Evolutionary conservation across 176 grass and related monocot species (phyloP).

Genomic region (Oropetium thomaeum): DNA sequence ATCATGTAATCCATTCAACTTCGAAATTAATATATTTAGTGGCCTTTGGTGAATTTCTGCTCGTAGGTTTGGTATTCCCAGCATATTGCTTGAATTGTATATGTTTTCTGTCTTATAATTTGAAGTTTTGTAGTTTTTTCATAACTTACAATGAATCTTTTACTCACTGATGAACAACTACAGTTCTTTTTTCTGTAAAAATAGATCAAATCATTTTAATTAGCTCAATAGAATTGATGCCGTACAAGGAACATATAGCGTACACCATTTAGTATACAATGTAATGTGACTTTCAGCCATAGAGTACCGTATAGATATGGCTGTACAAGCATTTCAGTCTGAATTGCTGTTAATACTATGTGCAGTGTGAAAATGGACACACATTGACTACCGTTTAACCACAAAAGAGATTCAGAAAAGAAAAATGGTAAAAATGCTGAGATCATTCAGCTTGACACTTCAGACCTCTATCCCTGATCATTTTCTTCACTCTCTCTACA

Average conservation of each 20-base stretch:
- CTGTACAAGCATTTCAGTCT: conserved; percentile 3
- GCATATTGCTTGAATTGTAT: neutral
- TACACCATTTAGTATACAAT: neutral
- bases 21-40: conserved; percentile 63
- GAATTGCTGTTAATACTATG: neutral
- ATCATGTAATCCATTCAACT: conserved; percentile 65
- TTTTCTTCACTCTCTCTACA: conserved; percentile 30
- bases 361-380: neutral
- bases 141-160: neutral
- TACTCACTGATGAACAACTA: neutral
- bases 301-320: neutral
- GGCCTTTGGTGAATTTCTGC: conserved; percentile 42
- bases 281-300: neutral
- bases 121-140: neutral
- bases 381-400: neutral
- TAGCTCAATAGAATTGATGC: neutral
- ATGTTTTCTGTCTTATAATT: neutral
- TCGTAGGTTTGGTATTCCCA: neutral
- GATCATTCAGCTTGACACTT: neutral
- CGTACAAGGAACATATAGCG: neutral
- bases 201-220: neutral
- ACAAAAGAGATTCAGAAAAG: neutral
- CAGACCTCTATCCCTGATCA: conserved; percentile 45
- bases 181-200: neutral
- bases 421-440: neutral